These are phyloP conservation scores for Babesia sp. DNA, from an alignment of 169 alveolate species.

Conservation along the genomic window DNA sequence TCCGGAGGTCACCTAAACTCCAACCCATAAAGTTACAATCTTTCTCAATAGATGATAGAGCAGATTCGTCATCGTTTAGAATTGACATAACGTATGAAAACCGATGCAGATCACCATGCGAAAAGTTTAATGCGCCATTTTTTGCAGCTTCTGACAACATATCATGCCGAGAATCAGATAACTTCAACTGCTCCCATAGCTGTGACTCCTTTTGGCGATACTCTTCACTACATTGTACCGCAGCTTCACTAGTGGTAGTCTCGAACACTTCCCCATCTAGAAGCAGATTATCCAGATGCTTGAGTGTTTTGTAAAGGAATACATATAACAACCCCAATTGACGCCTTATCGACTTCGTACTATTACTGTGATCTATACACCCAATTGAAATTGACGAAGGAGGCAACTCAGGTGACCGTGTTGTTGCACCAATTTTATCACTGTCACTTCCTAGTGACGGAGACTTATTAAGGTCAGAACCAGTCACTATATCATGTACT, in stretches of 20 bases:
- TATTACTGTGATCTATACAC: neutral
- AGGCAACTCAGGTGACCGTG: too few relatives aligned
- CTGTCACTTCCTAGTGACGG: neutral
- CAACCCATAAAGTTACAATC: slow-evolving; percentile 14
- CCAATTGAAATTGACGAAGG: neutral
- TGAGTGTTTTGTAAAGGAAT: neutral
- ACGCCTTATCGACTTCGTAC: slow-evolving; percentile 1
- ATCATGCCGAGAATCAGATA: neutral
- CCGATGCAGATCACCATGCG: slow-evolving; percentile 30
- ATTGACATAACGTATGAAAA: slow-evolving; percentile 3
- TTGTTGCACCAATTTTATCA: neutral
- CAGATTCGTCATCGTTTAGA: neutral
- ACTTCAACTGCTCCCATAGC: neutral
- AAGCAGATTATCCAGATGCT: neutral
- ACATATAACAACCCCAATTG: slow-evolving; percentile 3
- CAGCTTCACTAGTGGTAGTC: neutral
- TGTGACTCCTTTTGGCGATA: slow-evolving; percentile 1
- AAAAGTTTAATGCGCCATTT: slow-evolving; percentile 2
- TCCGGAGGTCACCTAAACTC: neutral
- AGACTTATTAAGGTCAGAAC: neutral
- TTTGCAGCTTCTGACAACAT: neutral
- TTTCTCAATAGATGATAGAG: neutral
- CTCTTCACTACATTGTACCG: neutral
- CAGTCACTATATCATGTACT: neutral
- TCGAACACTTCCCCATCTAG: neutral